Evolutionary conservation across 176 grass and related monocot genomes (phyloP), one percentile per base, ranked within the genome.

Genomic region (Musa beccarii): DNA sequence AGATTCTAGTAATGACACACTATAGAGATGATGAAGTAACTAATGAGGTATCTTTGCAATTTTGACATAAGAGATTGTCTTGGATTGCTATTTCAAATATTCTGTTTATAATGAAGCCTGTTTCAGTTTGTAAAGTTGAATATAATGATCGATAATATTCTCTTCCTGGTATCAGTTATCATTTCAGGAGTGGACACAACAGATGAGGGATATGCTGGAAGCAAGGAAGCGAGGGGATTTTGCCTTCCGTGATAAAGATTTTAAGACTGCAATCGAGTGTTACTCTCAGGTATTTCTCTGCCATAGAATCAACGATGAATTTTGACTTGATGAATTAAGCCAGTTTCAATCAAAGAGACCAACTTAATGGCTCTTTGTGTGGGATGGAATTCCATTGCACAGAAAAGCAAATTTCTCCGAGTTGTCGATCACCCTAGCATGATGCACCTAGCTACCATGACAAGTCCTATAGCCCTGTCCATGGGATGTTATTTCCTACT

Each of bases 171-270:
- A 81, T 76, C 84, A 98, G 94, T 76, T 93, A 66, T 98, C 94
- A 15, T 98, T 98, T 76, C 94, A 98, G 64, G 94, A 98, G 78
- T 98, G 94, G 94, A 98, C 94, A 75, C 90, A 98, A 53, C 94
- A 93, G 82, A 98, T 98, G 90, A 89, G 90, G 73, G 94, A 98
- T 78, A 98, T 93, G 94, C 21, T 98, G 67, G 94, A 98, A 2
- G 90, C 94, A 49, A 83, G 94, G 75, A 98, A 93, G 63, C 82
- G 86, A 62, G 94, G 94, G 1, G 94, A 98, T 81, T 87, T 88
- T 72, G 94, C 90, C 61, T 98, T 98, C 62, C 94, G 90, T 26
- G 94, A 98, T 17, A 98, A 98, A 88, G 90, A 98, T 85, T 98
- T 98, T 72, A 98, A 86, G 85, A 75, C 80, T 15, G 94, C 94